Evolutionary conservation across 345 rosid species (phyloP), one percentile per base, ranked within the genome.

Genomic region (Eucalyptus pauciflora): DNA sequence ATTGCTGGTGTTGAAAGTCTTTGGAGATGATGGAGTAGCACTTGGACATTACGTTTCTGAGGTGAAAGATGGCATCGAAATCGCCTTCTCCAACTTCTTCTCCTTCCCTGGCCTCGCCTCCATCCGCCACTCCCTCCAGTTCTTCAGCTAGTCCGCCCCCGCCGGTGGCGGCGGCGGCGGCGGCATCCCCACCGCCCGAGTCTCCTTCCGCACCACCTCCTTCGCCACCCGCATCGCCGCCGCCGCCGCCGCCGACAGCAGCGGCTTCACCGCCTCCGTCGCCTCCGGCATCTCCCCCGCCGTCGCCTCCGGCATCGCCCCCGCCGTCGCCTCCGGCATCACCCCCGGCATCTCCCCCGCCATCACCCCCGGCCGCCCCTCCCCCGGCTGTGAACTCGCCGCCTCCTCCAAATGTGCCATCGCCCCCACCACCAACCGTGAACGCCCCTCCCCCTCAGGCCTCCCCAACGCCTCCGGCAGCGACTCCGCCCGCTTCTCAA

Each of bases 271-370:
- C 93, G 16, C 89, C 94, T 15, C 88, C 93, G 27, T 71, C 97
- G 7, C 86, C 95, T 2, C 93, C 97, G 7, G 90, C 95, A 20
- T 85, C 95, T 10, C 43, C 92, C 3, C 87, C 94, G 14, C 88
- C 96, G 13, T 90, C 93, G 29, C 50, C 94, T 8, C 91, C 96
- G 5, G 86, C 96, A 7, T 91, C 95, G 22, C 88, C 91, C 89
- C 89, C 91, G 46, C 90, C 92, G 5, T 88, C 88, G 29, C 37
- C 89, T 48, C 95, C 96, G 22, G 87, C 91, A 69, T 87, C 18
- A 67, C 87, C 31, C 90, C 90, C 90, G 52, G n/a, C 81, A 5
- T 86, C 90, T 3, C 88, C 91, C 7, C 89, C 91, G 46, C 90
- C 92, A 5, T 88, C 88, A 13, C 41, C 89, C 45, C 95, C 96